A percentile compares a stretch with the other conserved stretches of the same genome.
These are phyloP conservation scores for Quaeritorhiza haematococci DNA, from an alignment of 371 early-diverging fungal species.

Conservation along the genomic window DNA sequence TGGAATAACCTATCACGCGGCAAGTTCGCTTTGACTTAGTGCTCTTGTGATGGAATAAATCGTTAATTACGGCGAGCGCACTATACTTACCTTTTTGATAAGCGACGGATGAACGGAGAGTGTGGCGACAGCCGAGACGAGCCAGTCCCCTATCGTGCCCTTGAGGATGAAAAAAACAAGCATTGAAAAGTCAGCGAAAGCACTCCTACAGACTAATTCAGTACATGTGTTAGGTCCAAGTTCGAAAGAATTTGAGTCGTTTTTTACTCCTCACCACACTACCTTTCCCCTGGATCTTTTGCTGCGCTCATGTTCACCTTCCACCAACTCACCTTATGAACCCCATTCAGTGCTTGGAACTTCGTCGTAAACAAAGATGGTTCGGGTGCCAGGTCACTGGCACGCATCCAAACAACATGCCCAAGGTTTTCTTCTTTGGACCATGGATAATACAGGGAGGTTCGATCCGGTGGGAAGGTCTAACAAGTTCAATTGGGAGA, in stretches of 20 bases:
- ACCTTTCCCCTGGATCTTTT: not conserved
- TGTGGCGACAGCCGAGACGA: constrained; percentile 46
- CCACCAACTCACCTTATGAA: too few relatives aligned
- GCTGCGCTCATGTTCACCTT: not conserved
- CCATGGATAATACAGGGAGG: too few relatives aligned
- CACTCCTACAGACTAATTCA: not conserved
- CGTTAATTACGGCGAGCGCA: not conserved
- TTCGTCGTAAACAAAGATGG: too few relatives aligned
- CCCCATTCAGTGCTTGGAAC: too few relatives aligned
- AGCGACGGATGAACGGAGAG: constrained; percentile 41
- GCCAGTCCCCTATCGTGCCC: constrained; percentile 24
- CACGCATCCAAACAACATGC: too few relatives aligned
- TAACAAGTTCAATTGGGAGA: not conserved
- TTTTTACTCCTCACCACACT: not conserved
- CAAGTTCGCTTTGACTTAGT: not conserved
- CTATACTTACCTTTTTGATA: constrained; percentile 13
- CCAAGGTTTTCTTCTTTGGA: too few relatives aligned
- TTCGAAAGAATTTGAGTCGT: not conserved
- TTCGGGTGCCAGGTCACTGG: too few relatives aligned
- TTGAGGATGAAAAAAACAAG: not conserved
- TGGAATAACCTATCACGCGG: constrained; percentile 25
- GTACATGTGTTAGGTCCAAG: not conserved
- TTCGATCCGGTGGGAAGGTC: not conserved
- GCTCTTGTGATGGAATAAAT: not conserved
- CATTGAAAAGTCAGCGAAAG: not conserved